Evolutionary conservation across 2,329 filamentous ascomycete species (phyloP), one percentile per base, ranked within the genome.

Genomic region (Fusarium veterinarium): DNA sequence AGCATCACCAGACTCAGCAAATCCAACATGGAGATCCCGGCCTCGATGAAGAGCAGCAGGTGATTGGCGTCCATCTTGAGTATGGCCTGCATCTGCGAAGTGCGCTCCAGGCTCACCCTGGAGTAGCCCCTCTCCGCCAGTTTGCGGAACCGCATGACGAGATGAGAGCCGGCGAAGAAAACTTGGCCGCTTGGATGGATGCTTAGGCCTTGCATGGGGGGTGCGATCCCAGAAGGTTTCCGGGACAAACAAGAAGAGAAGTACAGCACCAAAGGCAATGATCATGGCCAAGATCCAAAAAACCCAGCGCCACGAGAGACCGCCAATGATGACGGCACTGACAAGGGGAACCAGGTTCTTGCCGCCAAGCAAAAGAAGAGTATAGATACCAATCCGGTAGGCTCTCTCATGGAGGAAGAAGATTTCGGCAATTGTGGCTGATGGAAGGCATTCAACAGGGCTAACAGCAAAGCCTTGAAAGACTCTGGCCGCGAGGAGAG

Each of bases 211-310:
- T 25, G 81, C 79, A 6, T 81, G 78, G 4, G 95, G 95, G 5
- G 92, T 92, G 52, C 95, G 88, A 80, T 98, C 95, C 95, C 95
- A 98, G 74, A 97, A 98, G 0, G 95, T 97, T 83, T 98, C 95
- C 0, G 95, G 95, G 0, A 97, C 93, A 76, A 97, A 97, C 66
- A 98, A 86, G 80, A 97, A 97, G 3, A 98, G 86, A 6, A 97
- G 83, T 25, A 89, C 80, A 41, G 91, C 87, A 67, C 91, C 91
- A 52, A 93, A 88, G 0, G 86, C 93, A 38, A 95, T 92, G 14
- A 97, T 84, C 7, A 97, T 93, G 1, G 95, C 90, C 49, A 97
- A 91, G 61, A 97, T 91, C 92, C 92, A 97, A 76, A 97, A 97
- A 0, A 94, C 93, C 95, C 94, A 97, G 80, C 94, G 91, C 95